phyloP scores from a whole-genome alignment of 305 asterid species.

The Coffea humblotiana region DNA sequence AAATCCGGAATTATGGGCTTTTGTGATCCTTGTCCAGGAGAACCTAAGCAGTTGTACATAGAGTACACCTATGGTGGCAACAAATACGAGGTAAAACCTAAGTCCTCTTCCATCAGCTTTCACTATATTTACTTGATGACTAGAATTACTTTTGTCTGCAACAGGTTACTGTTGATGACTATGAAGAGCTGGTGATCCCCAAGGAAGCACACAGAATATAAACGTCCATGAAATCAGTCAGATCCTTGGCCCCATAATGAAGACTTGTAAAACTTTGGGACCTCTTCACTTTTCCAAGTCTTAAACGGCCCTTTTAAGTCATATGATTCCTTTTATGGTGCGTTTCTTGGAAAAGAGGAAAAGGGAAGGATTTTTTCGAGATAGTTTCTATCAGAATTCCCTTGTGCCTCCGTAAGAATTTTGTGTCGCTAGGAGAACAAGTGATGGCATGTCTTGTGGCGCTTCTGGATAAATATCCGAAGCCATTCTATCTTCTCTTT shows the following conservation, averaged over 20 bases:
- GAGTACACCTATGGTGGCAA: conserved; percentile 56
- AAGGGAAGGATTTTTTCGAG: neutral
- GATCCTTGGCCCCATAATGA: neutral
- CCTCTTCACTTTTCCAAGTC: conserved; percentile 10
- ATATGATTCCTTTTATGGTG: neutral
- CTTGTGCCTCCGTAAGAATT: neutral
- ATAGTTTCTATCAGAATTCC: neutral
- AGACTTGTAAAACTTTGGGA: neutral
- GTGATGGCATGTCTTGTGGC: neutral
- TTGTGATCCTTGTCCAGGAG: conserved; percentile 97
- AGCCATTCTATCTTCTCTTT: neutral
- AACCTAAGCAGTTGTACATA: conserved; percentile 68
- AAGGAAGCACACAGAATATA: conserved; percentile 57
- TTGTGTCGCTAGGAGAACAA: conserved; percentile 1
- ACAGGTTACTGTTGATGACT: conserved; percentile 82
- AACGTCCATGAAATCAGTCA: neutral
- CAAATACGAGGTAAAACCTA: conserved; percentile 59
- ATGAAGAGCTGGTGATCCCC: conserved; percentile 65
- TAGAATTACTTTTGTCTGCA: conserved; percentile 15
- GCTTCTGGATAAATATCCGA: neutral
- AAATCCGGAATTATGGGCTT: conserved; percentile 98
- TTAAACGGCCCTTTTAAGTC: neutral
- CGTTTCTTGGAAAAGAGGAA: neutral
- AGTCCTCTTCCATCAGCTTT: neutral
- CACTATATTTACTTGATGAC: conserved; percentile 4